Evolutionary conservation across 257 asterid genomes (phyloP), one percentile per base, ranked within the genome.

Genomic region (Verbascum thapsus): DNA sequence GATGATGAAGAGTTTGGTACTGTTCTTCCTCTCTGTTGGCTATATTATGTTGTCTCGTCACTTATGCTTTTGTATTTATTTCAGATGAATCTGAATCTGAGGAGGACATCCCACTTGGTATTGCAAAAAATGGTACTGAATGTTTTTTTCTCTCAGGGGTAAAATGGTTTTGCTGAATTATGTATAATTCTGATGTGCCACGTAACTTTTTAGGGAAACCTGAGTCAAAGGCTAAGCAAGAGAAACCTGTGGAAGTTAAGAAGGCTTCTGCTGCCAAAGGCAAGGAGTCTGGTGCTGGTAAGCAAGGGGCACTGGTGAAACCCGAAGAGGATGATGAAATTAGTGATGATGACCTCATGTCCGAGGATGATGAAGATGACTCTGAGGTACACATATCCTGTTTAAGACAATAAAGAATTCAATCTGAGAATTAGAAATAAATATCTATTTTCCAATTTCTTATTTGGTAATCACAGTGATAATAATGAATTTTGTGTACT

Each of bases 1-100:
- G 67, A 42, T 55, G 88, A 77, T 1, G 82, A 75, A 60, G 83
- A 79, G 84, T 88, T n/a, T n/a, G n/a, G n/a, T n/a, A n/a, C n/a
- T n/a, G n/a, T n/a, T n/a, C n/a, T n/a, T n/a, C n/a, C n/a, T n/a
- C n/a, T n/a, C n/a, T 44, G 42, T 26, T 1, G 11, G 23, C 4
- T n/a, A 6, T 54, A 11, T 61, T 30, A 8, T 23, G 8, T 51
- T 30, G 0, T 47, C 35, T 16, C 1, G 2, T 19, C 1, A 8
- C 30, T 10, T 18, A 58, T 30, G 23, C 23, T 39, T 45, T 1
- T n/a, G 10, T 48, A 22, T 52, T 13, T 59, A n/a, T 53, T 53
- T 41, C 84, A 90, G 96, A 80, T 52, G 78, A 78, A 10, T 79
- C 84, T 26, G 88, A 83, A 1, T 69, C 84, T 3, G 91, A 82